Conservation (phyloP, 106 monocot species). For the Dioscorea zingiberensis region DNA sequence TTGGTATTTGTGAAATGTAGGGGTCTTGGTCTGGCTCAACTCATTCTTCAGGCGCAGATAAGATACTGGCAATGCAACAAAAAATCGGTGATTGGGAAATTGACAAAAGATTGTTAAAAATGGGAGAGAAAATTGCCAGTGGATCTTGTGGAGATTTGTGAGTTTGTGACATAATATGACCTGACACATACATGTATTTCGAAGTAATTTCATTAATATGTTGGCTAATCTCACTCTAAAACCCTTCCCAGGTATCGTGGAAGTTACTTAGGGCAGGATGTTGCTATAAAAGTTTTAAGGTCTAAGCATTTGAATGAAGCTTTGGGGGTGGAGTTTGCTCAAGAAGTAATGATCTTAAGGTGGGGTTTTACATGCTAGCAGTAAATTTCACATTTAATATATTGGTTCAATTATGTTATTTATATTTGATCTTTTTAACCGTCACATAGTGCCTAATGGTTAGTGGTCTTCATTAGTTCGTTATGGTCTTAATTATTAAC, state of each 20-base stretch:
- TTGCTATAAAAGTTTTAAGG: constrained; percentile 84
- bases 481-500: too few relatives aligned
- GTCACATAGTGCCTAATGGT: too few relatives aligned
- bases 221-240: not conserved
- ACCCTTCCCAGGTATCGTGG: constrained; percentile 65
- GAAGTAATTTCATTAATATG: not conserved
- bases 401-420: too few relatives aligned
- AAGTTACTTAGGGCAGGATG: constrained; percentile 70
- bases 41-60: constrained; percentile 28
- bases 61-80: constrained; percentile 28
- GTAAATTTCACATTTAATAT: too few relatives aligned
- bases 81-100: constrained; percentile 58
- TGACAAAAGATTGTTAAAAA: constrained; percentile 51
- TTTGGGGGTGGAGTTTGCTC: constrained; percentile 54
- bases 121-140: constrained; percentile 63
- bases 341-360: constrained; percentile 84
- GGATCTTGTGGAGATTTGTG: constrained; percentile 87
- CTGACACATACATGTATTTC: too few relatives aligned
- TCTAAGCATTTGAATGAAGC: constrained; percentile 53
- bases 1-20: constrained; percentile 27
- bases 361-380: not conserved
- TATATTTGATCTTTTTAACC: too few relatives aligned
- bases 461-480: too few relatives aligned
- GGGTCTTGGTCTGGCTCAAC: constrained; percentile 52
- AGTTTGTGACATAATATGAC: constrained; percentile 12